A percentile compares a stretch with the other conserved stretches of the same genome.
phyloP scores from a whole-genome alignment of 495 filamentous ascomycete genomes.

The Collariella sp. region DNA sequence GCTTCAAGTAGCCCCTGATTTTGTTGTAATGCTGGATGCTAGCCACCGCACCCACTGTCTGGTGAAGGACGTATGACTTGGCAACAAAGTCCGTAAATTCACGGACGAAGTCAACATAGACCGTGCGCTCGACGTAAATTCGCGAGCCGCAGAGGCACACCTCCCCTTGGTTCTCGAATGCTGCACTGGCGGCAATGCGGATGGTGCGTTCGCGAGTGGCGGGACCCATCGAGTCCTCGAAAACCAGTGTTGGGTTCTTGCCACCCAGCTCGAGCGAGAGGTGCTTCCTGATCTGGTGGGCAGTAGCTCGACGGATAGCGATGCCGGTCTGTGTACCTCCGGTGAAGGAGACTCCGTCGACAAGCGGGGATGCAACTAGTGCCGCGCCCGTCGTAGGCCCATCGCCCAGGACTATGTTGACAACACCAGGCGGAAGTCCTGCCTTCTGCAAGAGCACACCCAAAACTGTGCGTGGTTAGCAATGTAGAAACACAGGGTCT shows the following conservation, averaged over 20 bases:
- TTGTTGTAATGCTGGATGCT: constrained; percentile 75
- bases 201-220: constrained; percentile 51
- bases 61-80: constrained; percentile 55
- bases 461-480: constrained; percentile 37
- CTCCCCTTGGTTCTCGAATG: constrained; percentile 60
- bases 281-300: constrained; percentile 50
- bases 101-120: constrained; percentile 62
- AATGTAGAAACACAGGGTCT: no score
- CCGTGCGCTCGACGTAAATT: constrained; percentile 64
- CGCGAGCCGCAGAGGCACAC: constrained; percentile 76
- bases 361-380: constrained; percentile 38
- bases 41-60: constrained; percentile 65
- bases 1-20: constrained; percentile 62
- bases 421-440: constrained; percentile 43
- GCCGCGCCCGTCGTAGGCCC: constrained; percentile 42
- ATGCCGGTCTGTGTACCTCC: constrained; percentile 40
- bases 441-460: constrained; percentile 32
- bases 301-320: constrained; percentile 27
- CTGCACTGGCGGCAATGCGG: constrained; percentile 66
- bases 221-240: constrained; percentile 51
- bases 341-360: constrained; percentile 48
- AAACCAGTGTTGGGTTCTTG: constrained; percentile 60
- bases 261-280: constrained; percentile 72
- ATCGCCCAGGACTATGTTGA: constrained; percentile 46
- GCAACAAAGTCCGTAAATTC: constrained; percentile 56